A percentile compares a stretch with the other conserved stretches of the same genome.
Conservation (phyloP, 129 eudicot species). For the Centrapalus pauciflorus region DNA sequence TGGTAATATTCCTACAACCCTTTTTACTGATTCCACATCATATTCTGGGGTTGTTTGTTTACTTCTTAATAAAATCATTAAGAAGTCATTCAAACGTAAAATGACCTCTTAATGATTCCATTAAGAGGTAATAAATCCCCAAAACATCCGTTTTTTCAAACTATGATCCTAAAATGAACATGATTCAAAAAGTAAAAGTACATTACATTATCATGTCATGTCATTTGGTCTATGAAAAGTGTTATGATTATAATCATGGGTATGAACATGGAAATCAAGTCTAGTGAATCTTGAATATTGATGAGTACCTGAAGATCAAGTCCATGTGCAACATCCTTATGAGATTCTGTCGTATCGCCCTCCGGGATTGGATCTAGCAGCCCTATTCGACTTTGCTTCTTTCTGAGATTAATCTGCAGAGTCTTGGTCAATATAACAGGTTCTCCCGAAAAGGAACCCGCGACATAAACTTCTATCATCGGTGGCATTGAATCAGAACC, state of each 20-base stretch:
- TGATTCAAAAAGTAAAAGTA: too few relatives aligned
- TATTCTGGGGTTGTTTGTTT: too few relatives aligned
- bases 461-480: slow-evolving; percentile 70
- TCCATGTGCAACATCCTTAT: slow-evolving; percentile 27
- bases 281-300: background rate
- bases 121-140: too few relatives aligned
- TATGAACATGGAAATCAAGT: background rate
- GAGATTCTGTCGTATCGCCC: slow-evolving; percentile 41
- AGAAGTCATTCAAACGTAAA: too few relatives aligned
- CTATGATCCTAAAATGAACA: too few relatives aligned
- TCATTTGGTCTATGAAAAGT: background rate
- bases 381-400: slow-evolving; percentile 55
- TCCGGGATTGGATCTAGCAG: slow-evolving; percentile 63
- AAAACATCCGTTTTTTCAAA: too few relatives aligned
- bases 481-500: slow-evolving; percentile 54
- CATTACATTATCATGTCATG: too few relatives aligned
- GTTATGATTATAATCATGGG: background rate
- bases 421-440: slow-evolving; percentile 81
- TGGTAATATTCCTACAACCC: too few relatives aligned
- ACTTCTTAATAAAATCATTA: too few relatives aligned
- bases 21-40: too few relatives aligned
- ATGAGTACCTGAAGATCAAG: slow-evolving; percentile 60
- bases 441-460: slow-evolving; percentile 58
- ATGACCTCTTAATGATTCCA: too few relatives aligned
- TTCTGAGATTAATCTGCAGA: slow-evolving; percentile 51